Base-by-base conservation (phyloP, 2,329 filamentous ascomycete species). In the Curvularia sp. region DNA sequence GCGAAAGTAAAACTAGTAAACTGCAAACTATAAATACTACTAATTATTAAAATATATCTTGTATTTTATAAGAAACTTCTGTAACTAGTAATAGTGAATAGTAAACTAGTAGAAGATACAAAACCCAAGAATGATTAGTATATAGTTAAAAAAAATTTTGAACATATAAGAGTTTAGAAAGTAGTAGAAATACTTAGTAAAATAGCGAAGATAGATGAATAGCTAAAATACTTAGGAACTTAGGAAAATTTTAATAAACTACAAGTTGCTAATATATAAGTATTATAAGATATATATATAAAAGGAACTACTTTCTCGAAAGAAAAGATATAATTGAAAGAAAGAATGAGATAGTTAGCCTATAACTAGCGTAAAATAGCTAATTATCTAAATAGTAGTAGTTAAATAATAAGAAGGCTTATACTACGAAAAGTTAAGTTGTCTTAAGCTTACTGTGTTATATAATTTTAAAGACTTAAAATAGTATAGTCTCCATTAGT, bases 1-100 rank as follows among this genome's bases (percentile, higher is more conserved):
- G 43, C 28, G 15, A 5, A 28, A 30, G 30, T 46, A 30, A 18
- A 9, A 21, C 1, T 1, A 6, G 15, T 46, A 46, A 46, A 46
- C 25, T 50, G 28, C 18, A 50, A 50, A 27, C 10, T 50, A 12
- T 18, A 39, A 30, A 12, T 50, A 3, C 48, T 41, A 50, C 18
- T 18, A 41, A 8, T 32, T 12, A 50, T 39, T 13, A 6, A 19
- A 15, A n/a, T 28, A 7, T 28, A 50, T 32, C 13, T 5, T 41
- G 4, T 39, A 10, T 50, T 41, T 27, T 28, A 41, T 18, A 41
- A 41, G 19, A 50, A 50, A 39, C 48, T 50, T 2, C 15, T 41
- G 28, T n/a, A 50, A 50, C 21, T 18, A 50, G 36, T 3, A 39
- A 9, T 4, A 13, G 5, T 28, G 30, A 21, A 50, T 39, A 15